These are phyloP conservation scores for Candida pini DNA, from an alignment of 805 yeast species.

Conservation along the genomic window DNA sequence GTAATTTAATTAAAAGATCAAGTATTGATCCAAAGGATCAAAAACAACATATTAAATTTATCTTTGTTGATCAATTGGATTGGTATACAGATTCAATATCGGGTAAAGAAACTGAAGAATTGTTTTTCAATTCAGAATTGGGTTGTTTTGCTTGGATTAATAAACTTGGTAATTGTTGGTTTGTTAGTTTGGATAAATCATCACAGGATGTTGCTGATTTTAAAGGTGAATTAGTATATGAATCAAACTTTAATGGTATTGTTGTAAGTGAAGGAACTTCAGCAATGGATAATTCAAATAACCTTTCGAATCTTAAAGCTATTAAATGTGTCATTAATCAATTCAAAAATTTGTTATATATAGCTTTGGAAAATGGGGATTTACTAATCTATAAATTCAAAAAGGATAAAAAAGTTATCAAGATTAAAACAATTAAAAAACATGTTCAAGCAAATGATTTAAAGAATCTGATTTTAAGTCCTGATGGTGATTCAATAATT, in stretches of 20 bases:
- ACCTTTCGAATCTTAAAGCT: slow-evolving; percentile 8
- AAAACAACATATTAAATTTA: slow-evolving; percentile 24
- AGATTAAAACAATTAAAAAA: slow-evolving; percentile 29
- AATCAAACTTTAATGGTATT: slow-evolving; percentile 1
- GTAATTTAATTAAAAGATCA: too few species aligned
- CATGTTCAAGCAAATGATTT: slow-evolving; percentile 30
- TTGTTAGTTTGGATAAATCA: slow-evolving; percentile 14
- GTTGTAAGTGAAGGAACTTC: too few species aligned
- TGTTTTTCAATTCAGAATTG: slow-evolving; percentile 18
- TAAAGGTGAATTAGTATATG: slow-evolving; percentile 20
- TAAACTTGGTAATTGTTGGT: slow-evolving; percentile 26
- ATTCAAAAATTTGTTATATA: slow-evolving; percentile 34
- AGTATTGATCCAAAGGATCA: slow-evolving; percentile 16
- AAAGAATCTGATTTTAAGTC: slow-evolving; percentile 23
- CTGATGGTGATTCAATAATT: slow-evolving; percentile 25
- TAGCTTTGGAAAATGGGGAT: slow-evolving; percentile 33
- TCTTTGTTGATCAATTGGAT: slow-evolving; percentile 25
- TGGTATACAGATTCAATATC: slow-evolving; percentile 24
- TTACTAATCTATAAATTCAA: slow-evolving; percentile 32
- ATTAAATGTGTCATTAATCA: slow-evolving; percentile 33
- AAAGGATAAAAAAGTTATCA: slow-evolving; percentile 25
- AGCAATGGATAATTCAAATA: too few species aligned
- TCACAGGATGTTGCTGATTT: slow-evolving; percentile 14
- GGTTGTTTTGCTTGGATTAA: slow-evolving; percentile 28
- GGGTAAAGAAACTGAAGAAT: slow-evolving; percentile 8